Evolutionary conservation across 1,284 basidiomycete genomes (phyloP).

Genomic region (Cryptococcus neoformans): DNA sequence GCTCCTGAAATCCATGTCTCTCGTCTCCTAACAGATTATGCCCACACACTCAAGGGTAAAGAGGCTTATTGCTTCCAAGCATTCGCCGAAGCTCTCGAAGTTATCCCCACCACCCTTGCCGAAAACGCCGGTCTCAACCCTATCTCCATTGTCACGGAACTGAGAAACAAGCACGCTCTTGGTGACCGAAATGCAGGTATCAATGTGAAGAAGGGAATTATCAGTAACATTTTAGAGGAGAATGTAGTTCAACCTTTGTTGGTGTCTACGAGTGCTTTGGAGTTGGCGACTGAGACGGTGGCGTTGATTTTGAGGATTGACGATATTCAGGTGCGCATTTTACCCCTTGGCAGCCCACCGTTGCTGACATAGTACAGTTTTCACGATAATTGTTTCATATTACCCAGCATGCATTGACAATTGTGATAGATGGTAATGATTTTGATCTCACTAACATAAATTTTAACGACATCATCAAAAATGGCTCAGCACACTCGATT

Average conservation of each 20-base stretch:
- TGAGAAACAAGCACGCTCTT: slow-evolving; percentile 92
- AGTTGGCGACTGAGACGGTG: slow-evolving; percentile 97
- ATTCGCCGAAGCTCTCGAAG: slow-evolving; percentile 95
- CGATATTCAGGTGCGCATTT: slow-evolving; percentile 65
- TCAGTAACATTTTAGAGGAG: slow-evolving; percentile 92
- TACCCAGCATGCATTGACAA: slow-evolving; percentile 10
- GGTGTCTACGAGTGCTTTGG: slow-evolving; percentile 92
- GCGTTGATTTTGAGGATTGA: slow-evolving; percentile 94
- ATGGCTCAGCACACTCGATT: slow-evolving; percentile 10
- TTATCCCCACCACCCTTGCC: slow-evolving; percentile 96
- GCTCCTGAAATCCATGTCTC: slow-evolving; percentile 99
- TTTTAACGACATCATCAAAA: too few species aligned
- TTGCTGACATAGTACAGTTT: slow-evolving; percentile 16
- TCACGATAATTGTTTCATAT: slow-evolving; percentile 14
- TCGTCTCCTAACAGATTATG: slow-evolving; percentile 71
- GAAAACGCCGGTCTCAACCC: slow-evolving; percentile 99
- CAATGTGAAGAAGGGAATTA: slow-evolving; percentile 94
- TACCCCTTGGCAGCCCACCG: neutral
- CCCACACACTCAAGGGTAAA: slow-evolving; percentile 95
- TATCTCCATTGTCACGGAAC: slow-evolving; percentile 96
- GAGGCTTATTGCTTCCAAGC: slow-evolving; percentile 99
- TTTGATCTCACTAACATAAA: neutral
- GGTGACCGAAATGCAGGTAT: slow-evolving; percentile 96
- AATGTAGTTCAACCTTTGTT: slow-evolving; percentile 96
- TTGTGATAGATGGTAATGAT: neutral